Evolutionary conservation across 148 eudicot genomes (phyloP).

Genomic region (Camellia lanceoleosa): DNA sequence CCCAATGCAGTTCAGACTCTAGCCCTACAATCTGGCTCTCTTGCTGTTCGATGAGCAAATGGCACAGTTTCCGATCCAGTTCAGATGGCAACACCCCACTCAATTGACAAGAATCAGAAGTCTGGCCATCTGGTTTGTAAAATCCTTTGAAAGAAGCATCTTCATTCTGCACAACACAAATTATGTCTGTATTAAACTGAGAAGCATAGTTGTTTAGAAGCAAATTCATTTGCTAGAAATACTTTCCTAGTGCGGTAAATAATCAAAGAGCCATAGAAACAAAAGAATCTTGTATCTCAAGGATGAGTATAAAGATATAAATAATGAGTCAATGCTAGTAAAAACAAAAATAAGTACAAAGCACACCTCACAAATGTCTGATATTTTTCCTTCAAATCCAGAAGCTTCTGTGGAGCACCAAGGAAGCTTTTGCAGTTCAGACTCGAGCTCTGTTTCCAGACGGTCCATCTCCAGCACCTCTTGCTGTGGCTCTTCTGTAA

Average conservation of each 20-base stretch:
- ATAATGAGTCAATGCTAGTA: background rate
- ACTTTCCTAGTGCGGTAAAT: background rate
- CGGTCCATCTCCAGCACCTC: too few relatives aligned
- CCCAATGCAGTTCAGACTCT: slow-evolving; percentile 51
- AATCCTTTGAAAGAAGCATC: slow-evolving; percentile 26
- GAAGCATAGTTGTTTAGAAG: background rate
- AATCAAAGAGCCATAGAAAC: background rate
- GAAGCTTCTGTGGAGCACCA: slow-evolving; percentile 37
- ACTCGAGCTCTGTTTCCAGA: too few relatives aligned
- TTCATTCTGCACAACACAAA: too few relatives aligned
- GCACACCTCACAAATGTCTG: slow-evolving; percentile 39
- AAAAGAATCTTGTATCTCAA: background rate
- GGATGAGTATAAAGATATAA: background rate
- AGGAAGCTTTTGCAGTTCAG: slow-evolving; percentile 71
- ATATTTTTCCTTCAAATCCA: slow-evolving; percentile 25
- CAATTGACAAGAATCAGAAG: slow-evolving; percentile 21
- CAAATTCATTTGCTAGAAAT: background rate
- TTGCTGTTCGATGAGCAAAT: slow-evolving; percentile 57
- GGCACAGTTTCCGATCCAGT: slow-evolving; percentile 53
- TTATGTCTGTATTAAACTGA: background rate
- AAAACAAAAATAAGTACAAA: background rate
- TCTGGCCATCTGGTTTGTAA: slow-evolving; percentile 18
- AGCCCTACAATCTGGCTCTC: slow-evolving; percentile 55
- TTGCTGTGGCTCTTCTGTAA: too few relatives aligned
- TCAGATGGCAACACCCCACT: slow-evolving; percentile 51